Base-by-base conservation (phyloP, 1,284 basidiomycete genomes). In the Boletus semigastroideus region DNA sequence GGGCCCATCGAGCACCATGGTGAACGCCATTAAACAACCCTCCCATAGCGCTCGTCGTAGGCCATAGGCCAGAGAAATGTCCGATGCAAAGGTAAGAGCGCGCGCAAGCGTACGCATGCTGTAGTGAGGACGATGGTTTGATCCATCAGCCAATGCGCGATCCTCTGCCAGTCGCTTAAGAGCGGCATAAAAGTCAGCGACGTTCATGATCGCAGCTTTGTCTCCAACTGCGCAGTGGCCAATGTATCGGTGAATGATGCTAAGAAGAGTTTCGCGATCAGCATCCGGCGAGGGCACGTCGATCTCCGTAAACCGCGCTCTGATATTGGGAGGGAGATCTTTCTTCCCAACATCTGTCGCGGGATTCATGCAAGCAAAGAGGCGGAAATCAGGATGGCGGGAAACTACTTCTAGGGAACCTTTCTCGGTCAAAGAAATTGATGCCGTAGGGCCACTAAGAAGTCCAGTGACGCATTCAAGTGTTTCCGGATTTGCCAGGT, bases 291-390 rank as follows among this genome's bases (percentile, higher is more conserved):
- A 84, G 13, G 90, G 85, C 4, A 98, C 95, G 65, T 96, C 95
- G 46, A 99, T 83, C 71, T 99, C 97, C 2, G 94, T 98, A 74
- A 99, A 99, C 30, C 92, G 85, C 8, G 89, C 85, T 33, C 96
- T 87, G 42, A 99, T 88, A 60, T 90, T 90, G 1, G 90, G 86
- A 11, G 94, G 92, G 1, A 99, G 84, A 63, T 98, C 96, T 64
- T 94, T 96, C 78, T 99, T 99, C 49, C 97, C 97, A 19, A 98
- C 92, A 59, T 99, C 97, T 3, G 96, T 99, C 0, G 97, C 97
- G 2, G 97, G 97, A 66, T 99, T 99, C 97, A 99, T 99, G 69
- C 97, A 99, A 2, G 94, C 95, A 64, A 99, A 99, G 9, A 99
- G 76, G 25, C 96, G 89, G 74, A 99, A 99, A 62, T 97, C 88